Evolutionary conservation across 139 green algal genomes (phyloP).

Genomic region (Micromonas commoda): DNA sequence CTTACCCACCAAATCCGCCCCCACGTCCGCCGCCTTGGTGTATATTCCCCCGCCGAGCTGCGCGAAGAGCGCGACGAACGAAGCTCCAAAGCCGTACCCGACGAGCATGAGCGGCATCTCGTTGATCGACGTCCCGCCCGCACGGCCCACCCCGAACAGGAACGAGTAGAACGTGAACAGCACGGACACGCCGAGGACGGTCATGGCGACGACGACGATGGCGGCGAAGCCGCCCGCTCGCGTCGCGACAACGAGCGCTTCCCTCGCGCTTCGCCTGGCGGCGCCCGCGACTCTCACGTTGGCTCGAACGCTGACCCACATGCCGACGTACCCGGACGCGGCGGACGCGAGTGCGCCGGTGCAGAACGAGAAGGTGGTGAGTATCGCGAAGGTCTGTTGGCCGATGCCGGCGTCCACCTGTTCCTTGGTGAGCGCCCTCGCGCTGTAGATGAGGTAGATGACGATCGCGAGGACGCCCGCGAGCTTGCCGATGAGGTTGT

Average conservation of each 20-base stretch:
- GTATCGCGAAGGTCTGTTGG: slow-evolving; percentile 41
- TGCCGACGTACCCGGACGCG: slow-evolving; percentile 51
- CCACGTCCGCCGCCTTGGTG: slow-evolving; percentile 71
- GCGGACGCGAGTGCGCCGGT: slow-evolving; percentile 50
- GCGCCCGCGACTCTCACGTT: slow-evolving; percentile 52
- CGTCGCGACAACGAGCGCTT: slow-evolving; percentile 57
- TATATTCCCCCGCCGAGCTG: slow-evolving; percentile 66
- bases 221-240: slow-evolving; percentile 57
- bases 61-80: slow-evolving; percentile 57
- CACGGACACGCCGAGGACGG: slow-evolving; percentile 41
- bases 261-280: slow-evolving; percentile 43
- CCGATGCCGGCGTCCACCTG: slow-evolving; percentile 48
- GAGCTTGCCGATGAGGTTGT: slow-evolving; percentile 53
- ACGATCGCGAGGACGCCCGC: slow-evolving; percentile 38
- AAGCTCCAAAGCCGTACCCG: slow-evolving; percentile 61
- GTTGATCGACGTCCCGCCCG: slow-evolving; percentile 24
- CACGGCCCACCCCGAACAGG: slow-evolving; percentile 35
- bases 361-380: slow-evolving; percentile 53
- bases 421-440: slow-evolving; percentile 47
- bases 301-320: slow-evolving; percentile 58
- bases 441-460: slow-evolving; percentile 58
- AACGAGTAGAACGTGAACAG: slow-evolving; percentile 39
- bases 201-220: slow-evolving; percentile 48
- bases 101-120: slow-evolving; percentile 44
- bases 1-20: slow-evolving; percentile 70